Evolutionary conservation across 1,284 basidiomycete species (phyloP), one percentile per base, ranked within the genome.

Genomic region (Austroboletus niveus): DNA sequence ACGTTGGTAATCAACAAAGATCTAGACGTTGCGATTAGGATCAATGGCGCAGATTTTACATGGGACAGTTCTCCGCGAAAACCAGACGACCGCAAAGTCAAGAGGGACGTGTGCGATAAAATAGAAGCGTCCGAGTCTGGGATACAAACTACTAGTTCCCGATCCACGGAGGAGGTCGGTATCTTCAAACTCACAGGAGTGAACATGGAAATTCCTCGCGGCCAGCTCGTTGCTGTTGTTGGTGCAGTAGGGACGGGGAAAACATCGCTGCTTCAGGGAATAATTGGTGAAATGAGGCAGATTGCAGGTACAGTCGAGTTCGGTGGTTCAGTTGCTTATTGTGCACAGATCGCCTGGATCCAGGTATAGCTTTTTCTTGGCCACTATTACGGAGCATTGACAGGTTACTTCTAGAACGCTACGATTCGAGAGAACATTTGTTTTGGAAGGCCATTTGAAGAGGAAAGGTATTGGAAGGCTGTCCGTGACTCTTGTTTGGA

Each of bases 331-430:
- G 79, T 94, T 1, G 86, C 82, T 0, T 95, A 94, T 70, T 93
- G 89, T 65, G 82, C 91, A 4, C 92, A 94, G 67, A 83, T 77
- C 24, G 87, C 92, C 2, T 96, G 93, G 92, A 94, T 96, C 49
- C 92, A 94, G 76, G 84, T 69, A 56, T 54, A 57, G 15, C 44
- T 45, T 29, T 0, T 35, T 51, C 30, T 27, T 24, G 10, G 14
- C 22, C 39, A 39, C 44, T 29, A 39, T 34, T 24, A 14, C 22
- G 34, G 14, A 39, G n/a, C 20, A 31, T 32, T 45, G 32, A 50
- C 38, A 9, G 31, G 27, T 43, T 20, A 38, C 10, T 20, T 38
- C 14, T 4, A 76, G 82, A 89, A 89, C 66, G 79, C 84, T 1
- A 85, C 84, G 2, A 81, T 89, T 42, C 76, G 87, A 40, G 87